A percentile compares a stretch with the other conserved stretches of the same genome.
phyloP scores from a whole-genome alignment of 164 flowering plant species.

The Magnolia sinica region DNA sequence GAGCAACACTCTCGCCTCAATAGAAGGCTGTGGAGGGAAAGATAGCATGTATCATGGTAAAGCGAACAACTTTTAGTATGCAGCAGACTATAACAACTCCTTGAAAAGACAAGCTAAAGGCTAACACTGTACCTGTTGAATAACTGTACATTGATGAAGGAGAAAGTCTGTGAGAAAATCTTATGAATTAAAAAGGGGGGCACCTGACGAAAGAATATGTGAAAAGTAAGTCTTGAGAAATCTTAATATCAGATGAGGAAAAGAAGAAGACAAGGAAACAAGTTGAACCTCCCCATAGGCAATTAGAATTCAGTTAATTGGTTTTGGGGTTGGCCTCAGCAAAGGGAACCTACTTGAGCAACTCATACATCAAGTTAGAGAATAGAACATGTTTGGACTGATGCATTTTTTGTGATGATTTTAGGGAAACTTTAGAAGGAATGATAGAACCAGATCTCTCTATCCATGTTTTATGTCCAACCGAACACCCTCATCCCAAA shows the following conservation, averaged over 20 bases:
- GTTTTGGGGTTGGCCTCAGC: no score
- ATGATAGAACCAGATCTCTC: no score
- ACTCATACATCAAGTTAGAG: no score
- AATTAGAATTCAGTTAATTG: no score
- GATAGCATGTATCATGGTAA: neutral
- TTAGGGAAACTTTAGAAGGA: no score
- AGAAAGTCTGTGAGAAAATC: constrained; percentile 94
- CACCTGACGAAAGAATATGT: constrained; percentile 40
- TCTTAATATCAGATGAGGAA: neutral
- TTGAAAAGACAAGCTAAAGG: constrained; percentile 4
- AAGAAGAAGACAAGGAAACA: no score
- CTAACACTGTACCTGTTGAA: constrained; percentile 72
- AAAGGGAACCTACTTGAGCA: no score
- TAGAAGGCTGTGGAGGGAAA: constrained; percentile 61
- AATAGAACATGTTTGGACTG: no score
- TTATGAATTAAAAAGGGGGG: constrained; percentile 93
- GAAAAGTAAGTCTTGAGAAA: neutral
- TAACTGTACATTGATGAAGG: constrained; percentile 95
- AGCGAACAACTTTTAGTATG: neutral
- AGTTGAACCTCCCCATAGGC: no score
- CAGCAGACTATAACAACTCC: neutral
- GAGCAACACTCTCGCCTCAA: constrained; percentile 96
- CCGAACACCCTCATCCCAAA: no score
- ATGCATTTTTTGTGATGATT: no score
- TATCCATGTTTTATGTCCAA: no score